Percentiles rank a stretch among this genome's conserved stretches.
These are phyloP conservation scores for Microsporum ferrugineum DNA, from an alignment of 2,329 filamentous ascomycete species.

Conservation along the genomic window DNA sequence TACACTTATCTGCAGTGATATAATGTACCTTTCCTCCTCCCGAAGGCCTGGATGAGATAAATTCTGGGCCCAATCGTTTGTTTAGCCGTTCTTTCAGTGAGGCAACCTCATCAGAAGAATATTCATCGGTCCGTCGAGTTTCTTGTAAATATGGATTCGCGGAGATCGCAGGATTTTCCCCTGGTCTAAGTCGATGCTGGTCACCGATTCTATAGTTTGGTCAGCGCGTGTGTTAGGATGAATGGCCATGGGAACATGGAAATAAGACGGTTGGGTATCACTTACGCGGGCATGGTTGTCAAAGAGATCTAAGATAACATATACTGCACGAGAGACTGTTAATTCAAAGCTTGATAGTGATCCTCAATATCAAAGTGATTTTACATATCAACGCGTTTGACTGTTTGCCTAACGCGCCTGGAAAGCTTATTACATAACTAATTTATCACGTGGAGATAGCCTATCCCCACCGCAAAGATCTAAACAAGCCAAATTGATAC, in stretches of 20 bases:
- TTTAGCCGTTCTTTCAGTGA: constrained; percentile 77
- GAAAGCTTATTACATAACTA: background rate
- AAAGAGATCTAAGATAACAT: background rate
- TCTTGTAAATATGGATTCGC: constrained; percentile 72
- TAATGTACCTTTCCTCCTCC: constrained; percentile 85
- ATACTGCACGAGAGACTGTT: background rate
- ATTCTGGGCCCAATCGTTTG: constrained; percentile 90
- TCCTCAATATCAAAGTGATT: background rate
- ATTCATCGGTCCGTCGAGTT: constrained; percentile 59
- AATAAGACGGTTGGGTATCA: background rate
- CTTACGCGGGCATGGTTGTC: constrained; percentile 39
- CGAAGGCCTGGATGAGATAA: constrained; percentile 76
- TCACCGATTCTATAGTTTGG: constrained; percentile 49
- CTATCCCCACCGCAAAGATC: too few relatives aligned
- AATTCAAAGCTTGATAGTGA: background rate
- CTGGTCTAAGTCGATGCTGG: constrained; percentile 40
- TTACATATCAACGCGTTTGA: background rate
- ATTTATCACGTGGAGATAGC: background rate
- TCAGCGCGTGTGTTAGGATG: background rate
- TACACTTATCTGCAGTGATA: constrained; percentile 90
- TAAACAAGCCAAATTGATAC: background rate
- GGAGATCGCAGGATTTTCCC: constrained; percentile 24
- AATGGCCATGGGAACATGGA: background rate
- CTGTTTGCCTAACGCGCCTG: constrained; percentile 4
- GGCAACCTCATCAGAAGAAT: constrained; percentile 81